Evolutionary conservation across 352 stramenopile genomes (phyloP).

Genomic region (Achlya hypogyna): DNA sequence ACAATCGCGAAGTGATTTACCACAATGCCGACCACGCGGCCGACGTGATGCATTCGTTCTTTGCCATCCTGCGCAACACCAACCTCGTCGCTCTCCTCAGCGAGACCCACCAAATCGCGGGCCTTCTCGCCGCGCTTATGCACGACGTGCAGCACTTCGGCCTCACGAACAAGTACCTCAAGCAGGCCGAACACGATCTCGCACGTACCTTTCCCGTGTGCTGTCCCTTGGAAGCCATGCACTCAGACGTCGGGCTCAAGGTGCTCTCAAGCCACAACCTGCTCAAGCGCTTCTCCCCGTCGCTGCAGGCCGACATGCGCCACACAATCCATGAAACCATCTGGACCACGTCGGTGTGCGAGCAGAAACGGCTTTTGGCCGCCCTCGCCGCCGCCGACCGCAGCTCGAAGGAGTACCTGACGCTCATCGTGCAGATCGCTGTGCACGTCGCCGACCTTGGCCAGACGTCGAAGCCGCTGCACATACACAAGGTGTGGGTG

Average conservation of each 20-base stretch:
- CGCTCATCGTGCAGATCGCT: slow-evolving; percentile 46
- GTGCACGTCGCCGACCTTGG: slow-evolving; percentile 79
- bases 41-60: slow-evolving; percentile 72
- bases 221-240: slow-evolving; percentile 72
- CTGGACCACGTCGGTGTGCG: slow-evolving; percentile 62
- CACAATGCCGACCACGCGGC: slow-evolving; percentile 75
- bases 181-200: slow-evolving; percentile 64
- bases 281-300: slow-evolving; percentile 38
- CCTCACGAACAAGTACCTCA: slow-evolving; percentile 69
- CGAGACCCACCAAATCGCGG: slow-evolving; percentile 57
- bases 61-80: slow-evolving; percentile 56
- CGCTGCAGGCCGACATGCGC: slow-evolving; percentile 45
- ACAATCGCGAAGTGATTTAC: slow-evolving; percentile 60
- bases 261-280: slow-evolving; percentile 45
- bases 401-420: slow-evolving; percentile 19
- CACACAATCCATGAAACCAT: slow-evolving; percentile 57
- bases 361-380: slow-evolving; percentile 61
- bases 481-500: slow-evolving; percentile 68
- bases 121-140: slow-evolving; percentile 65
- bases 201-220: slow-evolving; percentile 42
- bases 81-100: slow-evolving; percentile 40
- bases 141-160: slow-evolving; percentile 75
- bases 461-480: slow-evolving; percentile 77
- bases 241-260: slow-evolving; percentile 47
- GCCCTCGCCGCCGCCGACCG: slow-evolving; percentile 33